Conservation (phyloP, 1,139 yeast genomes). For the Yamadazyma kanchanaburiensis region DNA sequence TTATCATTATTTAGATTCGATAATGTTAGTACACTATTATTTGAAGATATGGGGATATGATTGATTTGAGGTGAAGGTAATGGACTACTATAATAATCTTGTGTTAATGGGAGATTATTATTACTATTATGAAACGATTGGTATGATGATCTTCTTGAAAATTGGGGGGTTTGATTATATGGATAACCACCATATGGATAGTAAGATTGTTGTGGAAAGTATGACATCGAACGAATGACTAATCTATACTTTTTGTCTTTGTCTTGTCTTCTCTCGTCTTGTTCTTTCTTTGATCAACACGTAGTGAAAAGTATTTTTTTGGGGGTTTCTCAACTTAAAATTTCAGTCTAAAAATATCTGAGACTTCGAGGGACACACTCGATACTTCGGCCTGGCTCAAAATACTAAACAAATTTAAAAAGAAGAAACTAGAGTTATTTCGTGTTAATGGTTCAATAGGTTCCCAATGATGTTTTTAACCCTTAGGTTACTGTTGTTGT, state of each 20-base stretch:
- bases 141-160: conserved; percentile 3
- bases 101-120: conserved; percentile 4
- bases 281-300: too few relatives aligned
- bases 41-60: background rate
- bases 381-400: too few relatives aligned
- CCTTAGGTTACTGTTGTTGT: too few relatives aligned
- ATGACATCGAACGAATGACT: conserved; percentile 2
- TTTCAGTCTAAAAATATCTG: conserved; percentile 5
- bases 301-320: too few relatives aligned
- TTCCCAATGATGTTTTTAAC: too few relatives aligned
- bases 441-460: too few relatives aligned
- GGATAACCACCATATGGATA: background rate
- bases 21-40: conserved; percentile 2
- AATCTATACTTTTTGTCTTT: background rate
- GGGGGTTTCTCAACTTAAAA: too few relatives aligned
- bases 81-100: conserved; percentile 1
- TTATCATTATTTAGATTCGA: conserved; percentile 13
- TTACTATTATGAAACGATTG: conserved; percentile 3
- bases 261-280: conserved; percentile 2
- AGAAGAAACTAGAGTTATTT: too few relatives aligned
- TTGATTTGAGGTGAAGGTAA: conserved; percentile 2
- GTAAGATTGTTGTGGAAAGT: conserved; percentile 2
- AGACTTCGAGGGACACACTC: too few relatives aligned
- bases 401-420: too few relatives aligned
- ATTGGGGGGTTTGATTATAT: background rate